These are phyloP conservation scores for Backusella luteola DNA, from an alignment of 192 early-diverging fungal species.

Conservation along the genomic window DNA sequence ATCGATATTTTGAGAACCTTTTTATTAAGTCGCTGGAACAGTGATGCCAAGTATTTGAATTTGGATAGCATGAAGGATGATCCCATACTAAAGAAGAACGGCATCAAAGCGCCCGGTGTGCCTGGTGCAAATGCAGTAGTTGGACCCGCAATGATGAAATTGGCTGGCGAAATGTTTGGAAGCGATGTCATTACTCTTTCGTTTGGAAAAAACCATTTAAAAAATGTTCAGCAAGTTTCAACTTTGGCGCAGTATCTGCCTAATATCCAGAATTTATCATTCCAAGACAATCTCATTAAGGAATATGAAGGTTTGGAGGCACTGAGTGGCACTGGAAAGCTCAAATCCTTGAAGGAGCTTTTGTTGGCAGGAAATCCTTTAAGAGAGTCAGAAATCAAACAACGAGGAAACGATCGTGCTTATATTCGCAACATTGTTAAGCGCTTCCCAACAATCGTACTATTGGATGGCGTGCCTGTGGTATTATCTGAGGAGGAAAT, in stretches of 20 bases:
- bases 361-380: constrained; percentile 44
- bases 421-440: constrained; percentile 29
- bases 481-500: constrained; percentile 12
- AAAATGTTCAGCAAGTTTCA: constrained; percentile 35
- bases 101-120: constrained; percentile 20
- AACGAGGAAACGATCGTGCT: constrained; percentile 30
- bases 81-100: constrained; percentile 25
- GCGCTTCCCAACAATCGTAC: constrained; percentile 38
- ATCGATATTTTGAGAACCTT: constrained; percentile 29
- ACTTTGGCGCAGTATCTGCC: constrained; percentile 41
- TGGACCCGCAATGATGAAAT: constrained; percentile 33
- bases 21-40: constrained; percentile 24
- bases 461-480: constrained; percentile 35
- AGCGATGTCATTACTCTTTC: constrained; percentile 39
- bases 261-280: constrained; percentile 43
- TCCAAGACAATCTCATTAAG: constrained; percentile 40
- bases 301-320: constrained; percentile 38
- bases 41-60: constrained; percentile 21
- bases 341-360: constrained; percentile 38
- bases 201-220: constrained; percentile 38
- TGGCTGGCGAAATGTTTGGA: constrained; percentile 32
- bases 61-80: constrained; percentile 30
- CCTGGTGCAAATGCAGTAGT: constrained; percentile 20
- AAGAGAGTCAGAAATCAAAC: constrained; percentile 30
- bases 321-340: constrained; percentile 35